These are phyloP conservation scores for Prasinococcaceae sp. DNA, from an alignment of 139 green algal genomes.

Conservation along the genomic window DNA sequence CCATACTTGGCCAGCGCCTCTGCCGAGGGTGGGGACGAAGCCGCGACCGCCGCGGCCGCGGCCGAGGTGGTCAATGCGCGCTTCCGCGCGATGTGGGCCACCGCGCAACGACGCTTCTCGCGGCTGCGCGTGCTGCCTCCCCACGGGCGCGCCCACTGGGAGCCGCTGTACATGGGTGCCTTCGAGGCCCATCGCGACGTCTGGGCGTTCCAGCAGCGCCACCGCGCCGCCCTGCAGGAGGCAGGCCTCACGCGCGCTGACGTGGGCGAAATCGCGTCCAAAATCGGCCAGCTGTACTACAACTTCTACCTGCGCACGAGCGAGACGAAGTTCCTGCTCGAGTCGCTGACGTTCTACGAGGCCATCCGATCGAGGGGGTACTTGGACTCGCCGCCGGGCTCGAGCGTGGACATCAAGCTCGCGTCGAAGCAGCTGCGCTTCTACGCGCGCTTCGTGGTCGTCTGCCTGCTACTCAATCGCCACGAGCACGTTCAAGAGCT, in stretches of 20 bases:
- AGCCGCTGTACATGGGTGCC: slow-evolving; percentile 32
- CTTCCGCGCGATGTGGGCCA: slow-evolving; percentile 13
- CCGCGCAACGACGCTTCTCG: slow-evolving; percentile 17
- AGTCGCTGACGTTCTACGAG: slow-evolving; percentile 56
- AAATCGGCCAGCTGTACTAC: slow-evolving; percentile 51
- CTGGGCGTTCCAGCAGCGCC: slow-evolving; percentile 44
- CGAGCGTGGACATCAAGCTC: not conserved
- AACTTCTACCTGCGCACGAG: slow-evolving; percentile 42
- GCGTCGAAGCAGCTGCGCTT: slow-evolving; percentile 47
- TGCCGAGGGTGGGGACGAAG: not conserved
- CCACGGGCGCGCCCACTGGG: slow-evolving; percentile 28
- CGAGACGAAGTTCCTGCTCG: slow-evolving; percentile 35
- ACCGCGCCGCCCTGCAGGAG: slow-evolving; percentile 21
- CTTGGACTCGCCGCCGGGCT: slow-evolving; percentile 27
- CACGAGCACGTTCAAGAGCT: slow-evolving; percentile 34
- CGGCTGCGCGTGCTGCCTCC: slow-evolving; percentile 28
- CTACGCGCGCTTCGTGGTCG: slow-evolving; percentile 51
- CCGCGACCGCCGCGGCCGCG: not conserved
- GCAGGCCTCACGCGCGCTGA: slow-evolving; percentile 39
- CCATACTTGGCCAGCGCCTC: not conserved
- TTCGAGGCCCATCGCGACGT: slow-evolving; percentile 32
- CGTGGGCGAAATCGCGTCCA: slow-evolving; percentile 46
- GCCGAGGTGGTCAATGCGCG: slow-evolving; percentile 7
- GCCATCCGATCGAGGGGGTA: slow-evolving; percentile 36
- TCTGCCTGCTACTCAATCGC: slow-evolving; percentile 48